A percentile compares a stretch with the other conserved stretches of the same genome.
phyloP scores from a whole-genome alignment of 306 rosid species.

The Myrica gale region DNA sequence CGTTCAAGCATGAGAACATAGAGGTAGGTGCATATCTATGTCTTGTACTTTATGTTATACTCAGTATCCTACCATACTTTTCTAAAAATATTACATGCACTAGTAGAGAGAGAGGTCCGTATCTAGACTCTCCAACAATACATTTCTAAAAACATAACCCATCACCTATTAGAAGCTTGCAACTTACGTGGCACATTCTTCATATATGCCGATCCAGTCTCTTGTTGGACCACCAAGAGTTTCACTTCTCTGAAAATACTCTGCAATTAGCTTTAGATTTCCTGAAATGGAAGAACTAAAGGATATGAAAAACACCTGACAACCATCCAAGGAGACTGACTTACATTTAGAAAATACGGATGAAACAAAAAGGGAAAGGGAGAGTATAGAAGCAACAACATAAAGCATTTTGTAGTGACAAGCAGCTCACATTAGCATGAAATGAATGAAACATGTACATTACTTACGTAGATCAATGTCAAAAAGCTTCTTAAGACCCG shows the following conservation, averaged over 20 bases:
- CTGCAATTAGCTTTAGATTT: conserved; percentile 90
- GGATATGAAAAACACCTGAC: conserved; percentile 14
- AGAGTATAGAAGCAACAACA: not conserved
- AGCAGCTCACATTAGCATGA: not conserved
- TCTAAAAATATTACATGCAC: conserved; percentile 18
- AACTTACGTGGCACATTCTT: conserved; percentile 90
- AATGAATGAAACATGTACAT: conserved; percentile 20
- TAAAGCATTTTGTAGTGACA: conserved; percentile 15
- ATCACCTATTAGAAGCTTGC: not conserved
- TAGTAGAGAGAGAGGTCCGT: not conserved
- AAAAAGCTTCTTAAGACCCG: conserved; percentile 93
- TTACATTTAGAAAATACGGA: conserved; percentile 4
- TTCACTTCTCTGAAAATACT: conserved; percentile 90
- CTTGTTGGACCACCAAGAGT: conserved; percentile 79
- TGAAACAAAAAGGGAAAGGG: not conserved
- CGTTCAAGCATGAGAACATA: not conserved
- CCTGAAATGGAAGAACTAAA: conserved; percentile 43
- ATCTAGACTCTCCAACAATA: not conserved
- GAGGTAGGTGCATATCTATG: not conserved
- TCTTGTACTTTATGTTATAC: not conserved
- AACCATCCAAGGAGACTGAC: not conserved
- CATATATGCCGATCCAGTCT: conserved; percentile 90
- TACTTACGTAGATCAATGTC: conserved; percentile 91
- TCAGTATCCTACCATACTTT: not conserved
- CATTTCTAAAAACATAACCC: conserved; percentile 8